Evolutionary conservation across 2,329 filamentous ascomycete genomes (phyloP), one percentile per base, ranked within the genome.

Genomic region (Ophiostoma ulmi): DNA sequence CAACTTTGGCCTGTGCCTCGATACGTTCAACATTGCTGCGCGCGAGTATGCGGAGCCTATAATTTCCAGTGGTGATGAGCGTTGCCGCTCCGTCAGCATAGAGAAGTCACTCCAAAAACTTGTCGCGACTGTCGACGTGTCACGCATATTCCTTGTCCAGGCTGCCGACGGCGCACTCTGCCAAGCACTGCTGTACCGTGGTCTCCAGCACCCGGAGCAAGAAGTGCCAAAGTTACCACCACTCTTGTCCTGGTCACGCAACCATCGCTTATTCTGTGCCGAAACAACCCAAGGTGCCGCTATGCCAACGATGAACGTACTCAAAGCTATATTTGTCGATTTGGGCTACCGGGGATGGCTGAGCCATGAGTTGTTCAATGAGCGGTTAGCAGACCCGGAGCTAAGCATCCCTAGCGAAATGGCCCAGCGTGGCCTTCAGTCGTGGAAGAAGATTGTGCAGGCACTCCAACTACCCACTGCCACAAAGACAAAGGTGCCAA

Each of bases 181-280:
- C 76, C 4, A 65, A n/a, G 73, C 76, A 3, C 86, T 87, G 0
- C 75, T 90, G 31, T 74, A 81, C 8, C 75, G 81, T 13, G 81
- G 80, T 0, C 87, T 90, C 75, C 76, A 80, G 85, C 73, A 85
- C 73, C 83, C 87, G 77, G 81, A 83, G 1, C 76, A 80, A 0
- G 82, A 80, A 0, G 86, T 88, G 2, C 76, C 81, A 0, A 82
- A 80, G 1, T 86, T 88, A 75, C 84, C 83, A n/a, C 74, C 85
- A 1, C 79, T 86, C 3, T 89, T 90, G 87, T 87, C 80, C 68
- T 90, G 88, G 88, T 87, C 85, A 44, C 79, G 87, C 35, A 89
- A 89, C 75, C 87, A 85, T 65, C 80, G 88, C 10, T 76, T 88
- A 0, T 90, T 88, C 75, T 84, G 87, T 55, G 86, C 86, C 70